Evolutionary conservation across 352 stramenopile genomes (phyloP), one percentile per base, ranked within the genome.

Genomic region (Phytophthora lateralis): DNA sequence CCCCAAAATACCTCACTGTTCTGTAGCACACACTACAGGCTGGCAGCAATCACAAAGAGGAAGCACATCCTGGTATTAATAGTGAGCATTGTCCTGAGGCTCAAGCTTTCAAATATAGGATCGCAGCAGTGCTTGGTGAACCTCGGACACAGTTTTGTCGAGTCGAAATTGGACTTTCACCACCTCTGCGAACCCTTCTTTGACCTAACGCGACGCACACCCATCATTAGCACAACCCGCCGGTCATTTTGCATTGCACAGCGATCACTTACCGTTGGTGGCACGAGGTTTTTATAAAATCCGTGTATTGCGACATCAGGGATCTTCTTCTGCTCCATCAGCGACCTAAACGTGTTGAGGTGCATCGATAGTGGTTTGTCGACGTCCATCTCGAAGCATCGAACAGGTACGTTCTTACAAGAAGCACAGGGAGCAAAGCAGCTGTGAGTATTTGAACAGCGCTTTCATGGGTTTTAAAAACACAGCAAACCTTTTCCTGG

Each of bases 241-340:
- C 4, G 12, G 30, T 14, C 30, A 52, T 21, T 42, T 24, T 43
- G 30, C 57, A 49, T 9, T 47, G 27, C n/a, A 24, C 15, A n/a
- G 29, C 7, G 21, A 56, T 43, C 35, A 45, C 55, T 41, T 61
- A 77, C 69, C 43, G 64, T 77, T 55, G 86, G 86, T 3, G 56
- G 17, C 18, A 86, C 69, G 34, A 88, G 62, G 57, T 88, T 94
- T 60, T 94, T 95, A 68, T 87, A 96, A 66, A 93, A 96, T 21
- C 80, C 80, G 48, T 97, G 88, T 68, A 97, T 96, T 14, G 88
- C 87, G 41, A 97, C 83, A 30, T 89, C 83, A 0, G 89, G 89
- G 32, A 97, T 85, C 58, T 88, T 90, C 42, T 90, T 88, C 47
- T 76, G 58, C 35, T 79, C 73, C 20, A 71, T 91, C 26, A 96